Conservation (phyloP, 768 basidiomycete species). For the Leccinellum rugosiceps region DNA sequence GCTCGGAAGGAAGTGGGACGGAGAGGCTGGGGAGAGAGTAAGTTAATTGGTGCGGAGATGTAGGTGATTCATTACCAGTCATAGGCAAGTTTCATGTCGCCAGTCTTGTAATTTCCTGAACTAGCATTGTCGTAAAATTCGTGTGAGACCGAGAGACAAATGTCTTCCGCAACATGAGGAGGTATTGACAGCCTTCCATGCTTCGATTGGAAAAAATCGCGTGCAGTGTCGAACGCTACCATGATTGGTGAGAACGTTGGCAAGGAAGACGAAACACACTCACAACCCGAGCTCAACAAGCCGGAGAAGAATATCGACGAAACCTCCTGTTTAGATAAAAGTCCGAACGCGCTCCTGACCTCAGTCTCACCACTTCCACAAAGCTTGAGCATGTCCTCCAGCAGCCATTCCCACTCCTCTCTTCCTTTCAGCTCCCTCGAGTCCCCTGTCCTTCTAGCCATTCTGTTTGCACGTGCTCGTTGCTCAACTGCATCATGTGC, state of each 20-base stretch:
- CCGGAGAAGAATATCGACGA: conserved; percentile 84
- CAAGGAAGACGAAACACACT: conserved; percentile 36
- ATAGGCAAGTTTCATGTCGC: conserved; percentile 96
- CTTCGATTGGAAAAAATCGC: conserved; percentile 51
- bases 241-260: conserved; percentile 8
- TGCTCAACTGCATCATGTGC: conserved; percentile 64
- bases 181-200: conserved; percentile 48
- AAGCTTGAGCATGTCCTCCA: conserved; percentile 89
- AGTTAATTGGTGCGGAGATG: background rate
- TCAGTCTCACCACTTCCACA: conserved; percentile 59
- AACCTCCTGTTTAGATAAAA: conserved; percentile 68
- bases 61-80: conserved; percentile 65
- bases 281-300: conserved; percentile 81
- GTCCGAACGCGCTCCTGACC: conserved; percentile 75
- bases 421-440: conserved; percentile 51
- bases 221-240: conserved; percentile 67
- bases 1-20: conserved; percentile 64
- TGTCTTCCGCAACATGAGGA: conserved; percentile 57
- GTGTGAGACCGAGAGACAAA: conserved; percentile 75
- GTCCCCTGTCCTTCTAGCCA: conserved; percentile 71
- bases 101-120: conserved; percentile 86
- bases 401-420: conserved; percentile 83
- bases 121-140: conserved; percentile 96
- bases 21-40: conserved; percentile 53
- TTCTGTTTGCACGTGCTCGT: conserved; percentile 78